Percentiles rank a stretch among this genome's conserved stretches.
phyloP scores from a whole-genome alignment of 2,329 filamentous ascomycete species.

The Monilinia fructigena region DNA sequence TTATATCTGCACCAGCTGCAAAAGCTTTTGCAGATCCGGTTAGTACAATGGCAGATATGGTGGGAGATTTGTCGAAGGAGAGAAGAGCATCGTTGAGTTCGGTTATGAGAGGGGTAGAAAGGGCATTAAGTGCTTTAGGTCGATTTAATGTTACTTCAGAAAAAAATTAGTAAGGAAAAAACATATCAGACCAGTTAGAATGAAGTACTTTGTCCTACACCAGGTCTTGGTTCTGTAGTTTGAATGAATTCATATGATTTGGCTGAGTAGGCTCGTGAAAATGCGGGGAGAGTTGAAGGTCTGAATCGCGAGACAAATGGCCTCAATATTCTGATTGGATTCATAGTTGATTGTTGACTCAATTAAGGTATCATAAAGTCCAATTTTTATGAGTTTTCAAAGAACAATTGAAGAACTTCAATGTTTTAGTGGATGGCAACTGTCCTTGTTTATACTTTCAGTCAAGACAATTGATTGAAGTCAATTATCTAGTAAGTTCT shows the following conservation, averaged over 20 bases:
- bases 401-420: not conserved
- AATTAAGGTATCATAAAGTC: not conserved
- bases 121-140: conserved; percentile 91
- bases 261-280: conserved; percentile 37
- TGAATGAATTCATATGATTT: conserved; percentile 75
- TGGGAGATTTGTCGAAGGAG: conserved; percentile 66
- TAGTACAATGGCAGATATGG: conserved; percentile 74
- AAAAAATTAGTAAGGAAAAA: conserved; percentile 13
- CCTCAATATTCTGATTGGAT: conserved; percentile 35
- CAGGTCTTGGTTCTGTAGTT: conserved; percentile 78
- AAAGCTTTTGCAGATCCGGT: conserved; percentile 90
- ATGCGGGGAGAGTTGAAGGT: conserved; percentile 34
- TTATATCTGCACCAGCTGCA: conserved; percentile 95
- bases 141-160: conserved; percentile 81
- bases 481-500: too few relatives aligned
- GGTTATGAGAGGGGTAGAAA: conserved; percentile 83
- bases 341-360: conserved; percentile 32
- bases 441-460: not conserved
- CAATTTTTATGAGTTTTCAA: not conserved
- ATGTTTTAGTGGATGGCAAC: not conserved
- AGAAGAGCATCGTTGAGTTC: conserved; percentile 81
- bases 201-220: conserved; percentile 78
- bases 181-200: not conserved
- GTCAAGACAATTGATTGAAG: too few relatives aligned
- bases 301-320: conserved; percentile 39